Evolutionary conservation across 192 early-diverging fungal genomes (phyloP), one percentile per base, ranked within the genome.

Genomic region (Pilaira anomala): DNA sequence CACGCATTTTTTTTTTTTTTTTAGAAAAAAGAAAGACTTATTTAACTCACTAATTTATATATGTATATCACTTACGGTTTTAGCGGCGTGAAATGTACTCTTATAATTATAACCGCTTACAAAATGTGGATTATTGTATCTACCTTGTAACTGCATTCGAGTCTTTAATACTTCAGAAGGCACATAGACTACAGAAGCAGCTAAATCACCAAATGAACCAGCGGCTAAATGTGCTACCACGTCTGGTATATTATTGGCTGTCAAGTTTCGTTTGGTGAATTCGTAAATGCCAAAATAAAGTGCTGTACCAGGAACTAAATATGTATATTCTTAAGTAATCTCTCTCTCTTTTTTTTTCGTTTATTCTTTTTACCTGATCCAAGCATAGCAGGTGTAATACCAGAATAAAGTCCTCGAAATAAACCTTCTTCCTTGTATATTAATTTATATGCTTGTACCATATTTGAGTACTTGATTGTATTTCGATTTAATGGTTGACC

Each of bases 141-240:
- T 71, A 14, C 89, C 89, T 63, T 93, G 91, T 18, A 93, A 76
- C 60, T 93, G 91, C 69, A 93, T 78, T 25, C 91, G 79, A 1
- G 88, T 90, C 69, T 93, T 93, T 49, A 90, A 66, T 9, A 84
- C 82, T 54, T 84, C 82, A 9, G 82, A 84, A 13, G 82, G 82
- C 1, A 84, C 82, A 65, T 84, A 84, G 16, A 84, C 73, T 58
- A 78, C 56, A n/a, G 80, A 81, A 36, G 80, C 82, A 25, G 79
- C 64, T 19, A 84, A 63, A 62, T 84, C 82, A 45, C 82, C 82
- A 12, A 84, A 54, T 0, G 82, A 81, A 59, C 82, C 82, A 71
- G 78, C 80, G 46, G 68, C 58, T 21, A 84, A 71, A 74, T 84
- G 82, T 7, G 80, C 74, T 29, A 84, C 13, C 1, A 76, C 74